A percentile compares a stretch with the other conserved stretches of the same genome.
Conservation (phyloP, 1,284 basidiomycete genomes). For the Fomes fomentarius region DNA sequence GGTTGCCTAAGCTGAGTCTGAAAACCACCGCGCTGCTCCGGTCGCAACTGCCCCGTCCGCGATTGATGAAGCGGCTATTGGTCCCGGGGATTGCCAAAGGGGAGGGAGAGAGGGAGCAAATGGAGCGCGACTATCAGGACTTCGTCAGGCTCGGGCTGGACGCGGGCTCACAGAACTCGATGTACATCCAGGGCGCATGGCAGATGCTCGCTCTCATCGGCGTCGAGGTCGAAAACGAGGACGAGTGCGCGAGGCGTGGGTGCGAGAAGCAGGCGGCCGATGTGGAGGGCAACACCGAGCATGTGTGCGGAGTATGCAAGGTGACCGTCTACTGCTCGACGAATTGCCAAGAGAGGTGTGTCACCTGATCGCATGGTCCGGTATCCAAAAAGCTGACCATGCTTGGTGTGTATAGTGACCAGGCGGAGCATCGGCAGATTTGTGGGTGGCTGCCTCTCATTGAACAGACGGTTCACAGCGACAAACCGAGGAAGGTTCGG, state of each 20-base stretch:
- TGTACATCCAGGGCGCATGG: conserved; percentile 5
- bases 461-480: neutral
- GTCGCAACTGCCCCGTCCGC: conserved; percentile 6
- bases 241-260: conserved; percentile 1
- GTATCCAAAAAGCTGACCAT: neutral
- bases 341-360: neutral
- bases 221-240: neutral
- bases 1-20: conserved; percentile 4
- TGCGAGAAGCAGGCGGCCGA: conserved; percentile 3
- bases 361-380: neutral
- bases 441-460: conserved; percentile 2
- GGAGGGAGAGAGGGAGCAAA: neutral
- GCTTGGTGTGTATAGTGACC: neutral
- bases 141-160: neutral
- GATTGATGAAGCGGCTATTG: neutral
- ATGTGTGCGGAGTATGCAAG: conserved; percentile 1
- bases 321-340: conserved; percentile 4
- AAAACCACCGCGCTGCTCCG: conserved; percentile 7
- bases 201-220: conserved; percentile 1
- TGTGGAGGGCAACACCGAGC: neutral
- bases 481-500: neutral
- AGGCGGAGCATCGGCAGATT: neutral
- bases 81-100: neutral
- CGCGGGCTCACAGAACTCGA: neutral
- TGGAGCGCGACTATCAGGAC: neutral